Percentiles rank a stretch among this genome's conserved stretches.
Evolutionary conservation across 345 rosid genomes (phyloP).

Genomic region (Eucalyptus marginata): DNA sequence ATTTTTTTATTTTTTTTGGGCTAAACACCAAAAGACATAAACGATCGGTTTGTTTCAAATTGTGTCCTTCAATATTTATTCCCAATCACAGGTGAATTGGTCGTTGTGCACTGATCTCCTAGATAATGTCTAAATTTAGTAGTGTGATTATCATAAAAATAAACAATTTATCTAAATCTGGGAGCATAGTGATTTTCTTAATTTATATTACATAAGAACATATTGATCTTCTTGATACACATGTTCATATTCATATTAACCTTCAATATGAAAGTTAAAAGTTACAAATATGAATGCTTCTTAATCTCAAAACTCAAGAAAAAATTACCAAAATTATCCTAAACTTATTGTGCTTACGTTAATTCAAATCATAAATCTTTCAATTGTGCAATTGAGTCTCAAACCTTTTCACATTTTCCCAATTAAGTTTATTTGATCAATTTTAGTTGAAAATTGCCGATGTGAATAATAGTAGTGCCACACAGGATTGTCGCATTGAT

Average conservation of each 20-base stretch:
- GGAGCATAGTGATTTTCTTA: background rate
- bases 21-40: background rate
- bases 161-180: no score
- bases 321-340: no score
- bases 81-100: background rate
- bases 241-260: background rate
- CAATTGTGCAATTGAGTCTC: no score
- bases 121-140: background rate
- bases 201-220: no score
- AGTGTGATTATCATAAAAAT: background rate
- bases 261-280: background rate
- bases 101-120: background rate
- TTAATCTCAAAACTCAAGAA: background rate
- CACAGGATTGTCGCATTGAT: fast-evolving
- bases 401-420: fast-evolving
- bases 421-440: fast-evolving
- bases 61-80: background rate
- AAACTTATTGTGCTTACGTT: no score
- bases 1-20: no score
- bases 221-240: background rate
- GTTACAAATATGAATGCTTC: background rate
- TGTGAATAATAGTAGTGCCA: fast-evolving
- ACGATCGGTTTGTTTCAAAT: background rate
- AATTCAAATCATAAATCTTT: no score
- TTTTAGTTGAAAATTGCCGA: no score